These are phyloP conservation scores for Aspergillus sp. DNA, from an alignment of 2,329 filamentous ascomycete species.

Conservation along the genomic window DNA sequence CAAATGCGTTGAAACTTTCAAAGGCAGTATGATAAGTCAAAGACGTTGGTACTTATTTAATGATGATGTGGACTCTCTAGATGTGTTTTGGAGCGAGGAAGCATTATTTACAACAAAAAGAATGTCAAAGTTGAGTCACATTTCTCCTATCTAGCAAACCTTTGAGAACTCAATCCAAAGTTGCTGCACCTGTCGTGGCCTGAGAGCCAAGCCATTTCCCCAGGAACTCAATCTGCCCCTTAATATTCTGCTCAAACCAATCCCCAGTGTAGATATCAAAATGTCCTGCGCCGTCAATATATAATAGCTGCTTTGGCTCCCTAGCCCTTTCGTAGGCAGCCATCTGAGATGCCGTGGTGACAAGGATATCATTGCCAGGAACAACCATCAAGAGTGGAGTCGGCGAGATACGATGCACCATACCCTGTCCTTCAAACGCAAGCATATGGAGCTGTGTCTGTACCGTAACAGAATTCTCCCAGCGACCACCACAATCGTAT, in stretches of 20 bases:
- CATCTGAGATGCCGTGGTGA: slow-evolving; percentile 24
- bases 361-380: slow-evolving; percentile 7
- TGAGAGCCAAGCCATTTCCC: not conserved
- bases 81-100: too few relatives aligned
- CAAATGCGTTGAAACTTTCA: too few relatives aligned
- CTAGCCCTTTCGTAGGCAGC: slow-evolving; percentile 41
- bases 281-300: slow-evolving; percentile 43
- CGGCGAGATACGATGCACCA: not conserved
- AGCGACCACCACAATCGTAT: slow-evolving; percentile 19
- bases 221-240: slow-evolving; percentile 39
- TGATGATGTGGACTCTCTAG: too few relatives aligned
- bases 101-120: too few relatives aligned
- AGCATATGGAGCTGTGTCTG: slow-evolving; percentile 39
- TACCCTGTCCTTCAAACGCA: slow-evolving; percentile 18
- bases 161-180: too few relatives aligned
- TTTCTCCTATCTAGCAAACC: too few relatives aligned
- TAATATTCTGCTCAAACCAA: slow-evolving; percentile 31
- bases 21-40: too few relatives aligned
- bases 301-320: slow-evolving; percentile 46
- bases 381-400: not conserved
- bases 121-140: too few relatives aligned
- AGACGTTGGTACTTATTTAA: too few relatives aligned
- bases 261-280: slow-evolving; percentile 46
- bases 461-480: slow-evolving; percentile 48
- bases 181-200: too few relatives aligned